Evolutionary conservation across 2,329 filamentous ascomycete genomes (phyloP).

Genomic region (Monilinia laxa): DNA sequence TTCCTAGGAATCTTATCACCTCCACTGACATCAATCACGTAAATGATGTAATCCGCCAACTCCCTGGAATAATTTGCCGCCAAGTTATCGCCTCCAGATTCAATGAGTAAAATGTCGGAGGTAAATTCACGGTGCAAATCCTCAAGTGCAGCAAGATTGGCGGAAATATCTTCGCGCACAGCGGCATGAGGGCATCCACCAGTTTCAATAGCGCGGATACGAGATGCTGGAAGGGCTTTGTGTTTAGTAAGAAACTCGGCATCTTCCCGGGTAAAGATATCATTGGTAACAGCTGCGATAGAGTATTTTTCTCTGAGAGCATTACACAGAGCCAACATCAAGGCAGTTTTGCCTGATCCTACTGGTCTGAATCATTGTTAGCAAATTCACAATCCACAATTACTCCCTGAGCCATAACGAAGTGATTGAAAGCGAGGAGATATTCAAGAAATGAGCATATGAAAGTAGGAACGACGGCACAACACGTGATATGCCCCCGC

Average conservation of each 20-base stretch:
- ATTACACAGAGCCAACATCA: conserved; percentile 91
- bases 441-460: not conserved
- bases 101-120: conserved; percentile 86
- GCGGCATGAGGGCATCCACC: conserved; percentile 96
- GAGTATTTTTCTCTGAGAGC: conserved; percentile 77
- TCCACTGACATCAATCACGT: conserved; percentile 95
- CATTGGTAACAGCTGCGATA: conserved; percentile 95
- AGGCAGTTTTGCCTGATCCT: conserved; percentile 92
- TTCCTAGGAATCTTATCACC: conserved; percentile 97
- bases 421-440: not conserved
- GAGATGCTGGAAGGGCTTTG: conserved; percentile 74
- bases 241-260: conserved; percentile 93
- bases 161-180: conserved; percentile 92
- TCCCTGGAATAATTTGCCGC: conserved; percentile 96
- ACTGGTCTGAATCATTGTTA: conserved; percentile 64
- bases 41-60: conserved; percentile 95
- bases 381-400: not conserved
- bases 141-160: conserved; percentile 90
- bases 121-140: conserved; percentile 78
- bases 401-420: not conserved
- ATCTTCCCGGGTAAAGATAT: conserved; percentile 98
- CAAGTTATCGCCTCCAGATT: conserved; percentile 93
- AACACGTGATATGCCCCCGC: conserved; percentile 28
- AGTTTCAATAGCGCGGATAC: conserved; percentile 95
- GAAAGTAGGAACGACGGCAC: not conserved